phyloP scores from a whole-genome alignment of 2,329 filamentous ascomycete species.

The Talaromyces sp. region DNA sequence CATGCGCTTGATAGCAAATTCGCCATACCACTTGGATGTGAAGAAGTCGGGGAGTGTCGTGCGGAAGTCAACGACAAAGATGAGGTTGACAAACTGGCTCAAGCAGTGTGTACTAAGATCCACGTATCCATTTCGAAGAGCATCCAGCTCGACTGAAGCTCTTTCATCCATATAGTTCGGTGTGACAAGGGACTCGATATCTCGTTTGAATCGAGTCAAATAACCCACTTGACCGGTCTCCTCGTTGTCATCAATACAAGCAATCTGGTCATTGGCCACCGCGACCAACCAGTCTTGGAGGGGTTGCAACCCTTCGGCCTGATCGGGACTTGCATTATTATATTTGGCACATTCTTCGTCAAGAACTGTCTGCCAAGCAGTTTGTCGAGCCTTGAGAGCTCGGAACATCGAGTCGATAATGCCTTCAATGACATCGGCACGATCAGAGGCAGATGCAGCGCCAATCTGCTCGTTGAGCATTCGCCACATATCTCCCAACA shows the following conservation, averaged over 20 bases:
- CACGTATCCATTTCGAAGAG: slow-evolving; percentile 85
- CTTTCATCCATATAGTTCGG: slow-evolving; percentile 72
- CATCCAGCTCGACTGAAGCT: slow-evolving; percentile 68
- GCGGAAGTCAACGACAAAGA: slow-evolving; percentile 88
- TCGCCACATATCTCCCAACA: slow-evolving; percentile 90
- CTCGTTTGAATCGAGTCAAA: slow-evolving; percentile 78
- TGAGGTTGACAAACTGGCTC: slow-evolving; percentile 76
- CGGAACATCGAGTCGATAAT: slow-evolving; percentile 96
- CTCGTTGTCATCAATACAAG: slow-evolving; percentile 85
- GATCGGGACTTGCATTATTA: slow-evolving; percentile 51
- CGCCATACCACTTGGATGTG: slow-evolving; percentile 82
- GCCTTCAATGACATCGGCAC: slow-evolving; percentile 87
- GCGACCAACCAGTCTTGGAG: slow-evolving; percentile 90
- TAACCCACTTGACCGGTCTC: slow-evolving; percentile 78
- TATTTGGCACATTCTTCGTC: slow-evolving; percentile 80
- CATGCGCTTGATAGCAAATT: slow-evolving; percentile 88
- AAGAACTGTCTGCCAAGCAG: slow-evolving; percentile 81
- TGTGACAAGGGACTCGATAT: slow-evolving; percentile 77
- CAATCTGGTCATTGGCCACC: slow-evolving; percentile 97
- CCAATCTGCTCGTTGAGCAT: slow-evolving; percentile 93
- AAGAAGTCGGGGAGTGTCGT: slow-evolving; percentile 85
- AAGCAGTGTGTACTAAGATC: slow-evolving; percentile 94
- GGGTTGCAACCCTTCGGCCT: slow-evolving; percentile 68
- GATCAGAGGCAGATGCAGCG: slow-evolving; percentile 78
- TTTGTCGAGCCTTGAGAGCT: slow-evolving; percentile 77